phyloP scores from a whole-genome alignment of 306 rosid species.

The Neltuma alba region DNA sequence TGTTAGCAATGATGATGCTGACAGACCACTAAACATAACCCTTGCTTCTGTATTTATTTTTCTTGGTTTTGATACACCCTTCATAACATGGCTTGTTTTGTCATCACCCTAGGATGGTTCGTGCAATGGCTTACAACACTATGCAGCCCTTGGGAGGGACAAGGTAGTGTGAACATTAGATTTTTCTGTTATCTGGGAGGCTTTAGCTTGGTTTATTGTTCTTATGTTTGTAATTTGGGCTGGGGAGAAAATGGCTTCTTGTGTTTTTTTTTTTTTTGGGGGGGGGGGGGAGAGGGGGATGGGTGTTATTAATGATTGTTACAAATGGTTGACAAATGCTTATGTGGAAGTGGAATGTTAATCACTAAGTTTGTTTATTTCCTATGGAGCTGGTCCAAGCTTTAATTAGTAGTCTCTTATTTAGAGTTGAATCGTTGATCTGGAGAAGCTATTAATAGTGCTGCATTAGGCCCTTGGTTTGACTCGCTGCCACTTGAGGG shows the following conservation, averaged over 20 bases:
- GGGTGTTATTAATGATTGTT: background rate
- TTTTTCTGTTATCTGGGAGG: background rate
- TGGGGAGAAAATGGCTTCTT: background rate
- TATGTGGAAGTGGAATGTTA: background rate
- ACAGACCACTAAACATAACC: conserved; percentile 10
- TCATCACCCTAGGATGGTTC: conserved; percentile 87
- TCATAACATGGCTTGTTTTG: conserved; percentile 15
- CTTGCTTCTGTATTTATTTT: conserved; percentile 24
- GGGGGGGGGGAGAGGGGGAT: too few relatives aligned
- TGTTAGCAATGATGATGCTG: conserved; percentile 32
- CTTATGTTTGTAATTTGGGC: background rate
- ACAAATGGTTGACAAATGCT: conserved; percentile 2
- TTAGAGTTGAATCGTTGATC: background rate
- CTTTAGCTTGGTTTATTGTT: conserved; percentile 7
- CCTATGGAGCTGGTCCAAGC: conserved; percentile 11
- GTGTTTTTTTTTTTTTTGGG: too few relatives aligned
- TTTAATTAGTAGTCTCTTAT: background rate
- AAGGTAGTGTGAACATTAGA: conserved; percentile 53
- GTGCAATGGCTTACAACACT: conserved; percentile 98
- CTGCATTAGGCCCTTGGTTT: background rate
- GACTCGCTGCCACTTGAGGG: background rate
- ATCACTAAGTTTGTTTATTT: background rate
- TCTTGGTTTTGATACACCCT: conserved; percentile 21
- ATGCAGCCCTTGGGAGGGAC: conserved; percentile 99
- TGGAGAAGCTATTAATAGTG: background rate